Evolutionary conservation across 2,329 filamentous ascomycete genomes (phyloP).

Genomic region (Dactylella cylindrospora): DNA sequence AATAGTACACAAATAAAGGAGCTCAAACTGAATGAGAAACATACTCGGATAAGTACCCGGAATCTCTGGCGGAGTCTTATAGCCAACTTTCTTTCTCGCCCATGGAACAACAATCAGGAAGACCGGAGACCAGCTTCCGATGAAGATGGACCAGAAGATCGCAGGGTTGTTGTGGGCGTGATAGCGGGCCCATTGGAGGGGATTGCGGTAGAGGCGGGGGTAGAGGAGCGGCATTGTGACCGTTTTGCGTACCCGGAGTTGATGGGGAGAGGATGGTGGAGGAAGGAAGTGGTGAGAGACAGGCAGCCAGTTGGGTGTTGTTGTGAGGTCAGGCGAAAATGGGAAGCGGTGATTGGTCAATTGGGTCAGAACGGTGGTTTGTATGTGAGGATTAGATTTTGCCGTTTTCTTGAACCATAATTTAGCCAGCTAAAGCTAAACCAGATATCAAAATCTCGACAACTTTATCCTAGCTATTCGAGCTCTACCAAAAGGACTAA

Average conservation of each 20-base stretch:
- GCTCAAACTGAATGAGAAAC: constrained; percentile 52
- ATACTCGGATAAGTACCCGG: constrained; percentile 90
- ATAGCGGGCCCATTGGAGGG: constrained; percentile 84
- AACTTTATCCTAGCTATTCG: not conserved
- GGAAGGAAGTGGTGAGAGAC: constrained; percentile 2
- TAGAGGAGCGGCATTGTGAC: constrained; percentile 63
- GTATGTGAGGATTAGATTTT: constrained; percentile 1
- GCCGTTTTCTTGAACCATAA: no score
- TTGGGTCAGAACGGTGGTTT: not conserved
- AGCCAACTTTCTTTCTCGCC: constrained; percentile 70
- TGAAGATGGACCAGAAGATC: constrained; percentile 80
- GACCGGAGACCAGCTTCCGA: constrained; percentile 73
- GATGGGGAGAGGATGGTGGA: not conserved
- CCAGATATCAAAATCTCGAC: not conserved
- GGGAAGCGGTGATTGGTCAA: not conserved
- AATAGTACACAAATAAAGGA: not conserved
- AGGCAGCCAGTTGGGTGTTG: no score
- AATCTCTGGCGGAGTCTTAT: constrained; percentile 69
- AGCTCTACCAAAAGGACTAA: not conserved
- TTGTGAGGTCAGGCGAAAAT: not conserved
- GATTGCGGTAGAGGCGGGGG: constrained; percentile 79
- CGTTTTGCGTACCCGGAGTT: constrained; percentile 21
- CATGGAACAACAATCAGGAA: constrained; percentile 72
- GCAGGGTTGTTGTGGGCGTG: constrained; percentile 83
- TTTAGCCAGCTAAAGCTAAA: not conserved